phyloP scores from a whole-genome alignment of 1,139 yeast species.

The Blastobotrys indianensis region DNA sequence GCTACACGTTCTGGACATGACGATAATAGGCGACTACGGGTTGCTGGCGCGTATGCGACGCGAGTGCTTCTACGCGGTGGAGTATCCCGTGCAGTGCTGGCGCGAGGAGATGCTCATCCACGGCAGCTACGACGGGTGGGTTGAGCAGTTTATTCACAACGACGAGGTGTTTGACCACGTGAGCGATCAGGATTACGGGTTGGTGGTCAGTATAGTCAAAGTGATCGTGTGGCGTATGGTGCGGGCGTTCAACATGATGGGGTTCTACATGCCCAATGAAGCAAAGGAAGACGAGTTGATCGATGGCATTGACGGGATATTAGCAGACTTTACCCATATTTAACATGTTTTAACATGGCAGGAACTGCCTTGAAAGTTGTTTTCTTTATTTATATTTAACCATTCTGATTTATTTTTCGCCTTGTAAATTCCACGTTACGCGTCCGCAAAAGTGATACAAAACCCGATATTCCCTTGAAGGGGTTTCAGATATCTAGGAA shows the following conservation, averaged over 20 bases:
- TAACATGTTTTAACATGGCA: no score
- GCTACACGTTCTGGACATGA: not conserved
- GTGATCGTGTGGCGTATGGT: constrained; percentile 1
- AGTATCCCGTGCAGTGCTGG: not conserved
- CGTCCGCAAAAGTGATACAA: no score
- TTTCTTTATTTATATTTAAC: no score
- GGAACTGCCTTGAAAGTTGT: no score
- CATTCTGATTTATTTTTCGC: no score
- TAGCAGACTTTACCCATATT: no score
- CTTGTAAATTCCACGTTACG: no score
- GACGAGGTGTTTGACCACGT: constrained; percentile 6
- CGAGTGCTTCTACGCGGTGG: not conserved
- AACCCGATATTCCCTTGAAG: no score
- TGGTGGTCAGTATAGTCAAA: not conserved
- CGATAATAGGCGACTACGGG: constrained; percentile 6
- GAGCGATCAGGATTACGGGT: not conserved
- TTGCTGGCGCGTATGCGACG: constrained; percentile 1
- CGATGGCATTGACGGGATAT: no score
- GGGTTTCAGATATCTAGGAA: no score
- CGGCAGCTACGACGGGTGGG: constrained; percentile 6
- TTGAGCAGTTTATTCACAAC: constrained; percentile 1
- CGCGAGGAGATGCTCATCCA: constrained; percentile 3
- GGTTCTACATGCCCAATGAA: not conserved
- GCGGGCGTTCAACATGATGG: not conserved
- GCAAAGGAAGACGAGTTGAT: no score